Conservation (phyloP, 225 moss, liverwort and hornwort species). For the Ulota crispa region DNA sequence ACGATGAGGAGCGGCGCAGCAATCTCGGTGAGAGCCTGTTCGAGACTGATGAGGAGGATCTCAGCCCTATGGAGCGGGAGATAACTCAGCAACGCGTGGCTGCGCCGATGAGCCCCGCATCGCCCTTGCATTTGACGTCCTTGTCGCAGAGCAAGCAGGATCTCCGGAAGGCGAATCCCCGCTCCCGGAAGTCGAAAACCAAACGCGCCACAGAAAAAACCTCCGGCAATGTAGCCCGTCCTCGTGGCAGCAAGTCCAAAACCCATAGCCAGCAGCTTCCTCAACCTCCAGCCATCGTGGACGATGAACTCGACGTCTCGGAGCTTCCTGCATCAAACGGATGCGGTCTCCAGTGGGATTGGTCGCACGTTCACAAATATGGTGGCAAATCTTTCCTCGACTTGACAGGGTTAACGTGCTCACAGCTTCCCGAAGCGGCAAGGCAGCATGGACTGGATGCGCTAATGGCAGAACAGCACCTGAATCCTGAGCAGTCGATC, state of each 20-base stretch:
- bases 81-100: slow-evolving; percentile 14
- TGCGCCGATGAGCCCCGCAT: slow-evolving; percentile 29
- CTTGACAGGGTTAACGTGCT: slow-evolving; percentile 41
- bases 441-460: slow-evolving; percentile 14
- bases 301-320: slow-evolving; percentile 82
- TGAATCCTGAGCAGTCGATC: slow-evolving; percentile 31
- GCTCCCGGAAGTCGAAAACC: slow-evolving; percentile 25
- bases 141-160: slow-evolving; percentile 17
- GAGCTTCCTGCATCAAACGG: slow-evolving; percentile 69
- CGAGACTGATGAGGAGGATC: slow-evolving; percentile 38
- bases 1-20: slow-evolving; percentile 23
- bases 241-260: slow-evolving; percentile 17
- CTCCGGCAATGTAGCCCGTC: background rate
- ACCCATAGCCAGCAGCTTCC: background rate
- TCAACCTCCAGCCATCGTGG: slow-evolving; percentile 24
- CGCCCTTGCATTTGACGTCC: slow-evolving; percentile 32
- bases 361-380: slow-evolving; percentile 65
- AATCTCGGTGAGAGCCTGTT: slow-evolving; percentile 30
- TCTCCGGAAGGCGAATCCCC: background rate
- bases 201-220: slow-evolving; percentile 20
- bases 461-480: slow-evolving; percentile 5
- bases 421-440: slow-evolving; percentile 11
- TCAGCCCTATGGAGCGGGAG: slow-evolving; percentile 39
- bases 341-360: slow-evolving; percentile 68
- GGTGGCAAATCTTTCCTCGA: slow-evolving; percentile 60